These are phyloP conservation scores for Trichopus zeylanicus DNA, from an alignment of 116 monocot genomes.

Conservation along the genomic window DNA sequence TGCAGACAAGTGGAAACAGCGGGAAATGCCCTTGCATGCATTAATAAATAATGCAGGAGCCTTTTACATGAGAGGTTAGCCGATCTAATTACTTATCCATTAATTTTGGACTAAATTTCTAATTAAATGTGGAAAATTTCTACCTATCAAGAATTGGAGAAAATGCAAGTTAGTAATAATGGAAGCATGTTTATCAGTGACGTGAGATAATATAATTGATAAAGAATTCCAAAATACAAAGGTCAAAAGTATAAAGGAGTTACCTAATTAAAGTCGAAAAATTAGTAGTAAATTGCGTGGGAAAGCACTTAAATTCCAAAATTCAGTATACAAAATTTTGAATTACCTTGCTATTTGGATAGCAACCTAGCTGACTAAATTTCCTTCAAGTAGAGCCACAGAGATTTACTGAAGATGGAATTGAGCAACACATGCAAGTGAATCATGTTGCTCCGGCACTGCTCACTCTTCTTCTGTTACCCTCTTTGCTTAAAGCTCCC, in stretches of 20 bases:
- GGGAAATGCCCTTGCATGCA: conserved; percentile 6
- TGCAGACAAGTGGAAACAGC: conserved; percentile 5
- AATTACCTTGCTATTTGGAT: background rate
- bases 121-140: background rate
- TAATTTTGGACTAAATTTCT: background rate
- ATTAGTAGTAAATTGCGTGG: too few species aligned
- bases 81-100: background rate
- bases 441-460: conserved; percentile 12
- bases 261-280: too few species aligned
- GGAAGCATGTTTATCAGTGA: background rate
- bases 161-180: background rate
- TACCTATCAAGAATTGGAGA: background rate
- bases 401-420: conserved; percentile 5
- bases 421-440: conserved; percentile 14
- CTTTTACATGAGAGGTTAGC: conserved; percentile 8
- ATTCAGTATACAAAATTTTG: background rate
- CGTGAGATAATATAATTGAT: too few species aligned
- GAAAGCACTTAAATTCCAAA: too few species aligned
- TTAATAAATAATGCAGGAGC: conserved; percentile 7
- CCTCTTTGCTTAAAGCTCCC: conserved; percentile 10
- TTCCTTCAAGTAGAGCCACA: conserved; percentile 4
- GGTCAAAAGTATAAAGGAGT: too few species aligned
- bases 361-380: background rate
- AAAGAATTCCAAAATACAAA: too few species aligned
- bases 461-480: conserved; percentile 11